Conservation (phyloP, 169 alveolate species). For the Cryptosporidium andersoni region DNA sequence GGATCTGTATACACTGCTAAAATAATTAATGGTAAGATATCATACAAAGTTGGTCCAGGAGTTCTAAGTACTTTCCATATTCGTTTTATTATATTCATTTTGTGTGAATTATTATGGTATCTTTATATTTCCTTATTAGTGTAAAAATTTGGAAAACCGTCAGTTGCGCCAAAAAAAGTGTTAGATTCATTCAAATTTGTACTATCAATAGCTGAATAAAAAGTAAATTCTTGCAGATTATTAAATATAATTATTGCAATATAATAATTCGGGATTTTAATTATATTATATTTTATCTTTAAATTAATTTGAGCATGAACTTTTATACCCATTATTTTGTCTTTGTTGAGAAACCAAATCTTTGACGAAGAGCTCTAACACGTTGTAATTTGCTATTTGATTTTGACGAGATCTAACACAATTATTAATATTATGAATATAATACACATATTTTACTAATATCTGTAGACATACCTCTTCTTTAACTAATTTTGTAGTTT, state of each 20-base stretch:
- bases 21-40: conserved; percentile 28
- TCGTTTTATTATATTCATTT: not conserved
- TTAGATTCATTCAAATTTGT: too few relatives aligned
- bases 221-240: too few relatives aligned
- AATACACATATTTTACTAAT: not conserved
- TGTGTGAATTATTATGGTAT: not conserved
- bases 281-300: not conserved
- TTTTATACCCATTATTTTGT: not conserved
- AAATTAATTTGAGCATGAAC: not conserved
- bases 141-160: too few relatives aligned
- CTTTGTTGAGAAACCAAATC: conserved; percentile 63
- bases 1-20: conserved; percentile 47
- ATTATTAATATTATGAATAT: not conserved
- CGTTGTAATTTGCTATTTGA: conserved; percentile 4
- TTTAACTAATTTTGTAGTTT: conserved; percentile 25
- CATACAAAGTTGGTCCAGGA: conserved; percentile 12
- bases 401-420: not conserved
- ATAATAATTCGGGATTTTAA: too few relatives aligned
- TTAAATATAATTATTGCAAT: too few relatives aligned
- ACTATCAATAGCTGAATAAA: too few relatives aligned
- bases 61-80: not conserved
- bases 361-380: conserved; percentile 38
- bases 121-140: not conserved
- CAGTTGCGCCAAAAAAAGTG: too few relatives aligned
- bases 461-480: conserved; percentile 30